Base-by-base conservation (phyloP, 805 yeast genomes). In the Candida ponderosae region DNA sequence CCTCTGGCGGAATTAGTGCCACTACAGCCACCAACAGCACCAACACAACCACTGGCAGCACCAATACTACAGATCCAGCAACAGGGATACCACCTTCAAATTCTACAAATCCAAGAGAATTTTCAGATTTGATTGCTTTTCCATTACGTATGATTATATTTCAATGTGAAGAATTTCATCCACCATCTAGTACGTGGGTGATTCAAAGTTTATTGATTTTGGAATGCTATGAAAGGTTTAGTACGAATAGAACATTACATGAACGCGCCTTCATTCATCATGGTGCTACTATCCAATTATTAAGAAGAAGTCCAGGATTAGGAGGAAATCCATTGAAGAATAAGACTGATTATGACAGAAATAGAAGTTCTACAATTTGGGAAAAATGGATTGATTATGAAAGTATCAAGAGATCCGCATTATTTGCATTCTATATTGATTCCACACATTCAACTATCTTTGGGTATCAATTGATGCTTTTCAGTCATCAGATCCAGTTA, bases 191-290 rank as follows among this genome's bases (percentile, higher is more conserved):
- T 43, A 62, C 81, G 8, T 86, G 89, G 81, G 74, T 86, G 9
- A 66, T 87, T 34, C 96, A 87, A 56, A 68, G 85, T 46, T 65
- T 86, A 43, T 57, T 82, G 38, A 54, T 87, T 43, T 55, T 87
- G n/a, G 95, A 86, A 51, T 77, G 79, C 60, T 79, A 76, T 51
- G 96, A 86, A 54, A 83, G 86, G 60, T 71, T 81, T 41, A 78
- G 81, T 46, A 66, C 86, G 0, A 71, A 74, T 32, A 63, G 96
- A 47, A 61, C 63, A 30, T 57, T 83, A 48, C 96, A 86, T 54
- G 96, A 86, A 59, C 60, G 96, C 34, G 83, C 86, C 0, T 90
- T 81, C 56, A 62, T 87, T 17, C 95, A 87, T 53, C 96, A 86
- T 56, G 95, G 93, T 5, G 81, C 95, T 0, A 78, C 89, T 0